phyloP scores from a whole-genome alignment of 1,284 basidiomycete species.

The Inonotus obliquus region DNA sequence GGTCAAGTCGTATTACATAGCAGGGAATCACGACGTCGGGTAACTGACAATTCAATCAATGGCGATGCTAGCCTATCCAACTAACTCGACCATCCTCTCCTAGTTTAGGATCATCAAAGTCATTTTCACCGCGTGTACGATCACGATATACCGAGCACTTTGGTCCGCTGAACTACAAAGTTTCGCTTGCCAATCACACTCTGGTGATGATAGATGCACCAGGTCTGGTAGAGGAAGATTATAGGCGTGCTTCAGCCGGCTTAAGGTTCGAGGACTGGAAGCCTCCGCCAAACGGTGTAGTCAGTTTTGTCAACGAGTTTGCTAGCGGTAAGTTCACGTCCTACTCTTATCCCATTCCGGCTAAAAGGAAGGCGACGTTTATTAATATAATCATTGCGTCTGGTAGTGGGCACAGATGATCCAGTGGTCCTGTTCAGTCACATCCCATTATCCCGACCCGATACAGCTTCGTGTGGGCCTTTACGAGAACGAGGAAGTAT shows the following conservation, averaged over 20 bases:
- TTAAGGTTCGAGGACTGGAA: slow-evolving; percentile 55
- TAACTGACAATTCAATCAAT: slow-evolving; percentile 29
- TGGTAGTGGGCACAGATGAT: slow-evolving; percentile 26
- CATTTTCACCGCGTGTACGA: slow-evolving; percentile 53
- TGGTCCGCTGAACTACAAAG: slow-evolving; percentile 51
- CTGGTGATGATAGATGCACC: slow-evolving; percentile 74
- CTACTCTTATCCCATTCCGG: slow-evolving; percentile 10
- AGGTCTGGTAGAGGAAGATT: slow-evolving; percentile 72
- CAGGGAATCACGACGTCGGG: slow-evolving; percentile 86
- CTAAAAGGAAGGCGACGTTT: neutral
- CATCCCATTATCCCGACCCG: slow-evolving; percentile 75
- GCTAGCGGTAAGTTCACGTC: slow-evolving; percentile 37
- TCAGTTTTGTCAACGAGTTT: slow-evolving; percentile 68
- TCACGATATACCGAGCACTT: slow-evolving; percentile 65
- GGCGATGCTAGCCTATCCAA: neutral
- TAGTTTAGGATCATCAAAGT: slow-evolving; percentile 54
- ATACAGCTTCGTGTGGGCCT: slow-evolving; percentile 68
- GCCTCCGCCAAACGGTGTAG: slow-evolving; percentile 53
- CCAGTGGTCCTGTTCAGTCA: slow-evolving; percentile 74
- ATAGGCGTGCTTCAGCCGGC: slow-evolving; percentile 53
- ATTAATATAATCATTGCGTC: neutral
- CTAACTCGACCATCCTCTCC: neutral
- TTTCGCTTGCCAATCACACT: slow-evolving; percentile 64
- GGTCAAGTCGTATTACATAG: slow-evolving; percentile 61
- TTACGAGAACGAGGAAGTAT: slow-evolving; percentile 71